Evolutionary conservation across 202 grass and related monocot genomes (phyloP).

Genomic region (Carex arenaria): DNA sequence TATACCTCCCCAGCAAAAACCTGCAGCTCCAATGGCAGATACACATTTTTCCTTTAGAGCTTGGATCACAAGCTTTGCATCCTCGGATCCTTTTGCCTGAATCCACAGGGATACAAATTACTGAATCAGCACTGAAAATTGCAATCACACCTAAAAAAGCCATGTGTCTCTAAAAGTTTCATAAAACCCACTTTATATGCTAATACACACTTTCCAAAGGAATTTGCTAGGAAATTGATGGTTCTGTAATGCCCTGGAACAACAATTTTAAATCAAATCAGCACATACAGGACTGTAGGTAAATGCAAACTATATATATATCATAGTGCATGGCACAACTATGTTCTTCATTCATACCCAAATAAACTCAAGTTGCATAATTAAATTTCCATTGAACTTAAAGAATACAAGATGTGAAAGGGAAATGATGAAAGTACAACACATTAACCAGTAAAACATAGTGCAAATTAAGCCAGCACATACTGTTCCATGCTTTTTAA

Average conservation of each 20-base stretch:
- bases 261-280: not conserved
- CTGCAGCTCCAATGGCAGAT: conserved; percentile 30
- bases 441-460: not conserved
- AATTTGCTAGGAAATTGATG: not conserved
- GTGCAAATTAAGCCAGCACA: not conserved
- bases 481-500: conserved; percentile 12
- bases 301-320: not conserved
- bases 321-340: not conserved
- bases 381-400: not conserved
- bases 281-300: not conserved
- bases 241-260: not conserved
- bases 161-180: not conserved
- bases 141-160: not conserved
- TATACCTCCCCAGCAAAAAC: conserved; percentile 39
- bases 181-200: not conserved
- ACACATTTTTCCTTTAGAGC: conserved; percentile 28
- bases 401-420: not conserved
- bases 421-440: not conserved
- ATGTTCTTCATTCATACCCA: not conserved
- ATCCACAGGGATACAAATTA: not conserved
- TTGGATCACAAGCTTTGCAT: conserved; percentile 31
- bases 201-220: not conserved
- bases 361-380: not conserved
- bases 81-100: conserved; percentile 26
- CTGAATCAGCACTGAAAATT: not conserved